Evolutionary conservation across 2,329 filamentous ascomycete genomes (phyloP).

Genomic region (Talaromyces amestolkiae): DNA sequence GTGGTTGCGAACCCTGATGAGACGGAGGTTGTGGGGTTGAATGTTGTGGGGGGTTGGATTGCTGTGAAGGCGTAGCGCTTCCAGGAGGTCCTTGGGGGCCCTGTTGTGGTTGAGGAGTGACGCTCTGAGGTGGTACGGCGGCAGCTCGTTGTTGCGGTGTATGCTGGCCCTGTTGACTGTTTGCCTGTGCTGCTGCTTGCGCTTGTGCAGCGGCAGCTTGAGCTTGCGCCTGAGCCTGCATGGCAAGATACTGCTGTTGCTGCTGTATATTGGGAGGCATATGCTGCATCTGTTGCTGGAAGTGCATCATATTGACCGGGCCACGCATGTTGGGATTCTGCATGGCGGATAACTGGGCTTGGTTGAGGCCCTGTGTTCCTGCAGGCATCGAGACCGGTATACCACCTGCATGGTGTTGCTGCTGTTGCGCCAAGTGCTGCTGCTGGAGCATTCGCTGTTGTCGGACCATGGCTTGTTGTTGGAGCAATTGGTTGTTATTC

Average conservation of each 20-base stretch:
- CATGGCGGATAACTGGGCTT: conserved; percentile 45
- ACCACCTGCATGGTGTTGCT: conserved; percentile 25
- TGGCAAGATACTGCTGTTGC: conserved; percentile 36
- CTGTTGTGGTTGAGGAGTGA: conserved; percentile 46
- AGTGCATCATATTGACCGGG: conserved; percentile 40
- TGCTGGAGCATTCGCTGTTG: conserved; percentile 34
- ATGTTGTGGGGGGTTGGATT: conserved; percentile 36
- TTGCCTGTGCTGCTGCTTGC: conserved; percentile 25
- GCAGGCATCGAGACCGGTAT: conserved; percentile 43
- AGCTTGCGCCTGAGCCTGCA: conserved; percentile 27
- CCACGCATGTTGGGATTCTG: conserved; percentile 41
- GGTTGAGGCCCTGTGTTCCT: conserved; percentile 40
- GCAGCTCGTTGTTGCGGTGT: conserved; percentile 43
- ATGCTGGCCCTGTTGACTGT: conserved; percentile 38
- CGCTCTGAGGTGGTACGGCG: conserved; percentile 42
- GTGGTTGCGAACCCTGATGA: conserved; percentile 37
- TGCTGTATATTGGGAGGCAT: conserved; percentile 45
- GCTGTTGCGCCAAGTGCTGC: conserved; percentile 26
- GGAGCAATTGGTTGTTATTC: conserved; percentile 47
- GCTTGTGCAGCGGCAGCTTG: conserved; percentile 22
- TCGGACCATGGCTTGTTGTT: conserved; percentile 37
- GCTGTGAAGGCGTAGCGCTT: conserved; percentile 36
- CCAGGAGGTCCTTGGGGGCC: conserved; percentile 39
- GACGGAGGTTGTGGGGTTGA: conserved; percentile 33
- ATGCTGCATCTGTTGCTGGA: conserved; percentile 43